phyloP scores from a whole-genome alignment of 192 early-diverging fungal genomes.

The Coemansia sp. region DNA sequence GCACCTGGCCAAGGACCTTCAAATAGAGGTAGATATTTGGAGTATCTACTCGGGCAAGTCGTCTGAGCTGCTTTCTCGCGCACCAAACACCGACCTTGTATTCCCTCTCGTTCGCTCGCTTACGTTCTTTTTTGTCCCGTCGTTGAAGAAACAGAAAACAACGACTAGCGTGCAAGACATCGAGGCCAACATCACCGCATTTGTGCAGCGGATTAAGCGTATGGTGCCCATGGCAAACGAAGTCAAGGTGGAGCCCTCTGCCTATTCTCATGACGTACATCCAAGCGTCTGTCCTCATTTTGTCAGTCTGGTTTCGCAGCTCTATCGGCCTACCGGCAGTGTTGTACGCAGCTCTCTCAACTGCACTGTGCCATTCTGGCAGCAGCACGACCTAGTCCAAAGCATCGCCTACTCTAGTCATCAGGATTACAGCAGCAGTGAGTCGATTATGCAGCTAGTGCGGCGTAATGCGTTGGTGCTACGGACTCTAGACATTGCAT shows the following conservation, averaged over 20 bases:
- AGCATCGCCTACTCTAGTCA: not conserved
- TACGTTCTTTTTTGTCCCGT: not conserved
- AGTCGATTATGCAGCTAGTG: conserved; percentile 6
- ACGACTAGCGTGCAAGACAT: not conserved
- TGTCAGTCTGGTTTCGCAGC: conserved; percentile 3
- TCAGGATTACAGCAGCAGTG: not conserved
- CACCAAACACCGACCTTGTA: not conserved
- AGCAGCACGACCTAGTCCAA: not conserved
- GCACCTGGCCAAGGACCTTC: conserved; percentile 6
- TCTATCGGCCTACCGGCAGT: not conserved
- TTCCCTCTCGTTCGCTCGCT: conserved; percentile 7
- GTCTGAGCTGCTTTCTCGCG: not conserved
- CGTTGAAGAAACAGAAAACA: not conserved
- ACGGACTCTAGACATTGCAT: not conserved
- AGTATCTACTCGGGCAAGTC: conserved; percentile 5
- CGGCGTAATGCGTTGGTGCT: not conserved
- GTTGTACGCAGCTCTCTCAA: not conserved
- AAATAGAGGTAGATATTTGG: not conserved
- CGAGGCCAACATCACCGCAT: not conserved
- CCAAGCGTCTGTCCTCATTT: not conserved
- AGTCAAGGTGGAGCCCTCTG: not conserved
- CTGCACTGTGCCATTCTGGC: not conserved
- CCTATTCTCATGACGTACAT: not conserved
- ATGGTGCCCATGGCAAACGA: conserved; percentile 1
- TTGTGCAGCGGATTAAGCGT: not conserved